Evolutionary conservation across 148 eudicot genomes (phyloP), one percentile per base, ranked within the genome.

Genomic region (Salicornia ramosissima): DNA sequence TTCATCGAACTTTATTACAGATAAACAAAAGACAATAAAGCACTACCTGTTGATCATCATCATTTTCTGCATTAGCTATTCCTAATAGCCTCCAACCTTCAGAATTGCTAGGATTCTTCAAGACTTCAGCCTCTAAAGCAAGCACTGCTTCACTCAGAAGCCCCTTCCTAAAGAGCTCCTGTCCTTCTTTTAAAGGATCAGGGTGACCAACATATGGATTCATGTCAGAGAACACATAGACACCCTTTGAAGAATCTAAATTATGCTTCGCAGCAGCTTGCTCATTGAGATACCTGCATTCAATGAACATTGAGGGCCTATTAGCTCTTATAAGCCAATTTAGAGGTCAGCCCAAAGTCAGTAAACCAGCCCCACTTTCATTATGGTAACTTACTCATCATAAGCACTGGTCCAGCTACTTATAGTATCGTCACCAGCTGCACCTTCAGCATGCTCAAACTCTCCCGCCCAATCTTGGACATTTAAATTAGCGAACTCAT

Each of bases 51-150:
- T 94, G 97, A 79, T 94, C 97, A 77, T 94, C 99, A 71, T 94
- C 99, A 83, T 94, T 94, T 80, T 94, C 99, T 24, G 99, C 99
- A 84, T 94, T 90, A 55, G 97, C 91, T 74, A 91, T 78, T 57
- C 98, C 99, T 77, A 94, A 86, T 77, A 94, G 81, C 81, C 97
- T 87, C 98, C 99, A 94, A 46, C 97, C 97, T 83, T 94, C 99
- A 46, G 99, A 85, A 80, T 91, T 90, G 28, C 85, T 93, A 69
- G 99, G 92, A 74, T 89, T 88, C 75, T 88, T 91, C 70, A 94
- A 53, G 71, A 91, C 96, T 80, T 94, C 99, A 71, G 97, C 99
- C 86, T 91, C 99, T 77, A 94, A 81, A 79, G 97, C 99, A 83
- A 94, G 97, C 74, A 94, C 97, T 57, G 99, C 97, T 80, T 94